Evolutionary conservation across 2,329 filamentous ascomycete species (phyloP), one percentile per base, ranked within the genome.

Genomic region (Colletotrichum siamense): DNA sequence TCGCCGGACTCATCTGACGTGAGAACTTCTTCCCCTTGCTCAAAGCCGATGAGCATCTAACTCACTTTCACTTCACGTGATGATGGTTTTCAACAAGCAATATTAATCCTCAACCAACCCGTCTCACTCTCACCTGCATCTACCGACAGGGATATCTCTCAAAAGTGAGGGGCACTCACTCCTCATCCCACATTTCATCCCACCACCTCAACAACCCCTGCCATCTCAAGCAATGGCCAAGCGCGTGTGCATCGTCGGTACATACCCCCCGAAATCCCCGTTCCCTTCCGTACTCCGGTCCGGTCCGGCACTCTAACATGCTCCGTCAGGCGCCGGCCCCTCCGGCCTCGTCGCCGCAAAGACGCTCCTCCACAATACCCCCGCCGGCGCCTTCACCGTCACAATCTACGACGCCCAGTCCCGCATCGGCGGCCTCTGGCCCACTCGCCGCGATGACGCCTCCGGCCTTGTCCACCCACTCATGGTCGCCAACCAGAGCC

Each of bases 361-460:
- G 85, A 94, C 93, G 0, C 87, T 97, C 32, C 88, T 95, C 77
- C 88, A 92, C 84, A 88, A 92, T 81, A 87, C 87, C 36, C 87
- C 90, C 0, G 82, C 84, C 3, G 88, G 84, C 13, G 86, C 87
- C 8, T 96, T 95, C 85, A 86, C 88, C 7, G 93, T 96, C 64
- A 94, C 91, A 5, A 83, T 98, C 28, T 95, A 94, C 80, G 95
- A 98, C 65, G 86, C 89, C 18, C 89, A 92, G 63, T 81, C 88
- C 39, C 89, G 91, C 52, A 88, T 96, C 18, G 95, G 95, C 13
- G 95, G 95, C 0, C 90, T 97, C n/a, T 98, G 95, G 95, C 93
- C 94, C 5, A 85, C 87, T 2, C 83, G 84, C 15, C 88, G 86
- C 69, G 79, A 85, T 3, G 91, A 92, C 70, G 79, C 77, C n/a